Base-by-base conservation (phyloP, 1,284 basidiomycete species). In the Rhodofomes roseus region DNA sequence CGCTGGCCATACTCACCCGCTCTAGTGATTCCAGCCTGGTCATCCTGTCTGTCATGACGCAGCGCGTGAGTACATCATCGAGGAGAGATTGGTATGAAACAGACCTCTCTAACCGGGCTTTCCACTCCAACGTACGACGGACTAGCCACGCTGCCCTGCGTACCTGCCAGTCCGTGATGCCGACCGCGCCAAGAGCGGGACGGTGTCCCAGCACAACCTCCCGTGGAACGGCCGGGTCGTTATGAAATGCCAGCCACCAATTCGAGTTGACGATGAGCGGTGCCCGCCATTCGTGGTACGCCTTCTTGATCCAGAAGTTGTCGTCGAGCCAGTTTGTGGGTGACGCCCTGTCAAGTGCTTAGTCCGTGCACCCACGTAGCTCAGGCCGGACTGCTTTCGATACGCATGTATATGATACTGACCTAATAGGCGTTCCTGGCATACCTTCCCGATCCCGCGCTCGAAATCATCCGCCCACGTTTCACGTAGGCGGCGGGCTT, bases 241-340 rank as follows among this genome's bases (percentile, higher is more conserved):
- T 83, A 44, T 77, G 74, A 71, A 96, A 92, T n/a, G 93, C 81
- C 48, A 98, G 80, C 96, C 96, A 98, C 96, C 96, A 98, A 71
- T 98, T 98, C 9, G 95, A 96, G 76, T 98, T 93, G 69, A 99
- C 77, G 60, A 94, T 79, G 34, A 98, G 78, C 0, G 96, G 94
- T 1, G 86, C 85, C 50, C 96, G 85, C 88, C 90, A 94, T 74
- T 95, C 91, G 62, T 94, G 87, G 75, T 98, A 99, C 0, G 93
- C 89, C 65, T 92, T 90, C 66, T 90, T 87, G 59, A 89, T 79
- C 96, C 96, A 98, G 68, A 96, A 90, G 58, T 93, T 94, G 75
- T 98, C 96, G 67, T 97, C 87, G 14, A 99, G 83, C 96, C 96
- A 98, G 73, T 97, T 98, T 74, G 90, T 82, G 0, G 93, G 92